Conservation (phyloP, 495 filamentous ascomycete species). For the Podospora pseudoanserina region DNA sequence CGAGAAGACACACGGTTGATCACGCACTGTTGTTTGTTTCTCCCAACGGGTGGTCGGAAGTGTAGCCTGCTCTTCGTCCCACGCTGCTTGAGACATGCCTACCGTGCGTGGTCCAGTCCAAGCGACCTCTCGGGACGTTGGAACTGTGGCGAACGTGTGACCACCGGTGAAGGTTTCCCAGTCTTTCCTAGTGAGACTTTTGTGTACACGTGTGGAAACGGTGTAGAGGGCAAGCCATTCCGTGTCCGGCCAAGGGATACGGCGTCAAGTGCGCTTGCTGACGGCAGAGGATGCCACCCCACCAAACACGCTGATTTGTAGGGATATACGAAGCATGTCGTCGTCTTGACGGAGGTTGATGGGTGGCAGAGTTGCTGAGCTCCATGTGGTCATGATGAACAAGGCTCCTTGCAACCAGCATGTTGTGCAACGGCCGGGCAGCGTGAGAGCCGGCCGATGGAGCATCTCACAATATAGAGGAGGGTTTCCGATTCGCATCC, state of each 20-base stretch:
- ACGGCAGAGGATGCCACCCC: not conserved
- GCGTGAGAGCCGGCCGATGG: slow-evolving; percentile 13
- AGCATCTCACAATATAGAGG: slow-evolving; percentile 1
- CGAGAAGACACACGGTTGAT: not conserved
- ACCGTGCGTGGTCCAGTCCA: slow-evolving; percentile 4
- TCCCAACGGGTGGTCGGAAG: not conserved
- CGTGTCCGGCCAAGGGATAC: not conserved
- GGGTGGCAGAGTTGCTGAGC: slow-evolving; percentile 1
- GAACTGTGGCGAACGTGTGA: not conserved
- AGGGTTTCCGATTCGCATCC: slow-evolving; percentile 6
- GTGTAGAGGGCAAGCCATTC: not conserved
- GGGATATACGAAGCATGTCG: not conserved
- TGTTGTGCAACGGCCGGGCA: slow-evolving; percentile 17
- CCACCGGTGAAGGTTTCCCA: not conserved
- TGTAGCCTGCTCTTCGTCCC: not conserved
- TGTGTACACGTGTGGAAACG: not conserved
- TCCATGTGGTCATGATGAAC: slow-evolving; percentile 8
- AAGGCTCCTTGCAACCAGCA: not conserved
- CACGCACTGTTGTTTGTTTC: slow-evolving; percentile 1
- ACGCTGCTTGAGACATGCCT: slow-evolving; percentile 1
- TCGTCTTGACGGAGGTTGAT: not conserved
- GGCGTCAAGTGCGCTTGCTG: not conserved
- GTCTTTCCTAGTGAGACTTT: not conserved
- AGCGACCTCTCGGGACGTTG: not conserved
- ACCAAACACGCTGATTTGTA: too few species aligned